Base-by-base conservation (phyloP, 768 basidiomycete species). In the Termitomyces sp. region DNA sequence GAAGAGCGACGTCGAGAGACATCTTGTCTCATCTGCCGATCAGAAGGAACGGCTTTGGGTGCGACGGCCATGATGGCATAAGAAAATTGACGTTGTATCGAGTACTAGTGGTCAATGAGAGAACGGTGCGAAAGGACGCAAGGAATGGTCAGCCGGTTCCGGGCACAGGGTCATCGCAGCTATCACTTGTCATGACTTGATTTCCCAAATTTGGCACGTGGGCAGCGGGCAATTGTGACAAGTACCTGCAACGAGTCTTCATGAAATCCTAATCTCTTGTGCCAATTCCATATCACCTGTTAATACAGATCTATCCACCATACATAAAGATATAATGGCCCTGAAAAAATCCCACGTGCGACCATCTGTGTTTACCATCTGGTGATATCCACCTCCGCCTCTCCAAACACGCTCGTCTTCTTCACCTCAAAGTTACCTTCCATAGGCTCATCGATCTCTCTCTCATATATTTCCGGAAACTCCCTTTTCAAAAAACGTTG, bases 371-470 rank as follows among this genome's bases (percentile, higher is more conserved):
- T 28, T 30, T 51, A 98, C 94, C 94, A 98, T 61, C 84, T 73
- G 7, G 91, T 87, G 49, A 96, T 80, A 70, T 97, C 94, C 32
- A 85, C 94, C 76, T 98, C 96, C 0, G 94, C 96, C 76, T 98
- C 96, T 2, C 96, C 96, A 75, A 98, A 99, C 70, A 97, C 69
- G 65, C 94, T 97, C 61, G 92, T 89, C 81, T 98, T 96, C 72
- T 86, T 90, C 22, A 94, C 79, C 47, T 76, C 81, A 64, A 94
- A 96, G 18, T 79, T 87, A 10, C 22, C 82, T 51, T 69, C 78
- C 2, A 70, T 70, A 46, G 54, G 20, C 14, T 35, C 32, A 12
- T 50, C 49, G 4, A 50, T 75, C 33, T 64, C 66, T 12, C 57
- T 63, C 28, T 58, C 63, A 4, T 50, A 50, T 14, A 50, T 80